Conservation (phyloP, 2,329 filamentous ascomycete genomes). For the Lachnellula suecica region DNA sequence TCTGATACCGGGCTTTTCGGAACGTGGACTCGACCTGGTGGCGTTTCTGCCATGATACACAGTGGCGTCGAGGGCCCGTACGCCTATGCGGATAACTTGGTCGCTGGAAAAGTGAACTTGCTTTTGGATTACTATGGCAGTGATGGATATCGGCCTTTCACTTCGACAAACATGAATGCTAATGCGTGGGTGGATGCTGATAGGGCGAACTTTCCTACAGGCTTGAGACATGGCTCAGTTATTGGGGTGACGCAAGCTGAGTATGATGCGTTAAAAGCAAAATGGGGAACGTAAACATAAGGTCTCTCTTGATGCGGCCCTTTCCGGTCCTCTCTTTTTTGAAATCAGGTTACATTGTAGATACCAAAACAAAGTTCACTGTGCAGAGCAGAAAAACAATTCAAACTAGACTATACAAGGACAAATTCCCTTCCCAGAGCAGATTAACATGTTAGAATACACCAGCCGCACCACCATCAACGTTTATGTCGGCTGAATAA, state of each 20-base stretch:
- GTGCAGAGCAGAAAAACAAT: too few relatives aligned
- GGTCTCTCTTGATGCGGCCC: neutral
- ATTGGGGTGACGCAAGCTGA: slow-evolving; percentile 44
- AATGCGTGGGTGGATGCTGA: slow-evolving; percentile 48
- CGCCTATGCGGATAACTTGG: slow-evolving; percentile 43
- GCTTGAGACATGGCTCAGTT: slow-evolving; percentile 52
- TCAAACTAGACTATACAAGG: too few relatives aligned
- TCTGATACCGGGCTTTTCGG: slow-evolving; percentile 49
- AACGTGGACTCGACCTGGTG: slow-evolving; percentile 49
- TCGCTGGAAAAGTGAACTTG: slow-evolving; percentile 41
- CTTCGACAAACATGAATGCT: slow-evolving; percentile 41
- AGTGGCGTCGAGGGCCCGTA: slow-evolving; percentile 45
- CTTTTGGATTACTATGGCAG: slow-evolving; percentile 49
- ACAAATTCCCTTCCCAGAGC: too few relatives aligned
- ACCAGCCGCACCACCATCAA: too few relatives aligned
- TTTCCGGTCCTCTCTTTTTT: too few relatives aligned
- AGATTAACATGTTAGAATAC: too few relatives aligned
- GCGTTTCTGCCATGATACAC: slow-evolving; percentile 41
- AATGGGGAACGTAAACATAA: slow-evolving; percentile 31
- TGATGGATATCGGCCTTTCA: slow-evolving; percentile 50
- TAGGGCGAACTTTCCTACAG: slow-evolving; percentile 42
- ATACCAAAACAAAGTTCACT: too few relatives aligned
- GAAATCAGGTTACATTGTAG: too few relatives aligned
- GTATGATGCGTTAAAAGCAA: slow-evolving; percentile 40
- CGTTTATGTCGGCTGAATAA: too few relatives aligned